Evolutionary conservation across 73 alveolate genomes (phyloP), one percentile per base, ranked within the genome.

Genomic region (Durusdinium trenchii): DNA sequence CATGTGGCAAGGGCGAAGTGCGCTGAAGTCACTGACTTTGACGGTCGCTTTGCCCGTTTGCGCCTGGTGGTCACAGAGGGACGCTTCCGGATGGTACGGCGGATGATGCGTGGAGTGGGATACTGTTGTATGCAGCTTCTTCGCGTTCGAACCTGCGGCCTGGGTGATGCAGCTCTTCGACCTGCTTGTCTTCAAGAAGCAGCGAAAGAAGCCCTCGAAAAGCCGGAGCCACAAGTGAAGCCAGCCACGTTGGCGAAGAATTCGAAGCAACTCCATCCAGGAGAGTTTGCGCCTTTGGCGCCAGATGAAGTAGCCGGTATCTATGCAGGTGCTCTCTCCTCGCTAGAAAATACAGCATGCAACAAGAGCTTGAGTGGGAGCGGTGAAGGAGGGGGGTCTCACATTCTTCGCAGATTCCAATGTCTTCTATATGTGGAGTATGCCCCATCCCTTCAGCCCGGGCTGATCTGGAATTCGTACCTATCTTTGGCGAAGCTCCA

Each of bases 11-110:
- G 50, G 52, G 93, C 93, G 69, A 83, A 60, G 45, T 30, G 38
- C 12, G 93, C 93, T 0, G 73, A 51, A 38, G 97, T 91, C 46
- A 69, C 43, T 1, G 97, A 75, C 43, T 91, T 91, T 57, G 87
- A 91, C 43, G 97, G 97, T 76, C 87, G 97, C 75, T 91, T 69
- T 18, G 97, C 97, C 35, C 97, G 97, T 86, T 46, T 91, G 35
- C 97, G 97, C 60, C 45, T 91, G 76, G 54, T 35, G 26, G 97
- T 91, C 75, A 91, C 89, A 3, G 97, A 64, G 57, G 97, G 97
- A 23, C 61, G 83, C 23, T 91, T 91, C 60, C 97, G 97, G 43
- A 91, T 91, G 97, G 97, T 91, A 76, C 86, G 97, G 57, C 76
- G 97, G 76, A 91, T 91, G 97, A 23, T 91, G 78, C 97, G 97